These are phyloP conservation scores for Mycosarcoma mackinlayi DNA, from an alignment of 1,284 basidiomycete genomes.

Conservation along the genomic window DNA sequence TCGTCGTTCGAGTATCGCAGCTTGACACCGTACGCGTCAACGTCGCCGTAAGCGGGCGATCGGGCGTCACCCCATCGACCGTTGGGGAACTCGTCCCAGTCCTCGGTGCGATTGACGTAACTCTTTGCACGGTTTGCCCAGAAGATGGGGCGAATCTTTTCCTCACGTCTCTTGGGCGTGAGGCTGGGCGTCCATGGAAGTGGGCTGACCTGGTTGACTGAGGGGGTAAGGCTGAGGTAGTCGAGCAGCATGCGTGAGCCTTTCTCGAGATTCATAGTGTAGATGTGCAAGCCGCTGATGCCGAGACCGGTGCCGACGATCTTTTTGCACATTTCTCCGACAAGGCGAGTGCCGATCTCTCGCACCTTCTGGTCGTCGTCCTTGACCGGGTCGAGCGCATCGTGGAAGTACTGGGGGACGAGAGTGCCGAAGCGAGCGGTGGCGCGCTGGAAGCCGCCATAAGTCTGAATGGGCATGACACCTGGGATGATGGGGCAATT, in stretches of 20 bases:
- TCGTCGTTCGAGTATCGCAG: conserved; percentile 77
- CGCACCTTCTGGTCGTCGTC: conserved; percentile 70
- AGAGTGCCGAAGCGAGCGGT: conserved; percentile 85
- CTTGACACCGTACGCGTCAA: conserved; percentile 84
- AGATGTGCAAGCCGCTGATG: conserved; percentile 66
- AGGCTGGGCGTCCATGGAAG: conserved; percentile 66
- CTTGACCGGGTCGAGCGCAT: conserved; percentile 87
- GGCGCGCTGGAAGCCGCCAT: conserved; percentile 94
- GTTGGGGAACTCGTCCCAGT: conserved; percentile 99
- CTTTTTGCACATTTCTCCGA: conserved; percentile 67
- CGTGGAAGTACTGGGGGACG: conserved; percentile 83
- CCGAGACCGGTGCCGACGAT: conserved; percentile 60
- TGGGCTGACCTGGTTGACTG: conserved; percentile 62
- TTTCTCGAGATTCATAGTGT: conserved; percentile 68
- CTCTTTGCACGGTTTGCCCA: conserved; percentile 67
- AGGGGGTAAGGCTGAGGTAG: conserved; percentile 62
- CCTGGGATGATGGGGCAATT: conserved; percentile 93
- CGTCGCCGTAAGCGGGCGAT: conserved; percentile 95
- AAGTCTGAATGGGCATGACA: conserved; percentile 97
- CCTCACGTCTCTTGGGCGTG: conserved; percentile 66
- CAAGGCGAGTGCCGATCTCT: conserved; percentile 55
- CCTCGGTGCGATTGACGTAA: conserved; percentile 67
- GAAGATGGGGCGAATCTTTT: conserved; percentile 67
- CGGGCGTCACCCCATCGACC: conserved; percentile 97
- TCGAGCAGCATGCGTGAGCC: conserved; percentile 67